phyloP scores from a whole-genome alignment of 1,284 basidiomycete species.

The Calocybe gambosa region DNA sequence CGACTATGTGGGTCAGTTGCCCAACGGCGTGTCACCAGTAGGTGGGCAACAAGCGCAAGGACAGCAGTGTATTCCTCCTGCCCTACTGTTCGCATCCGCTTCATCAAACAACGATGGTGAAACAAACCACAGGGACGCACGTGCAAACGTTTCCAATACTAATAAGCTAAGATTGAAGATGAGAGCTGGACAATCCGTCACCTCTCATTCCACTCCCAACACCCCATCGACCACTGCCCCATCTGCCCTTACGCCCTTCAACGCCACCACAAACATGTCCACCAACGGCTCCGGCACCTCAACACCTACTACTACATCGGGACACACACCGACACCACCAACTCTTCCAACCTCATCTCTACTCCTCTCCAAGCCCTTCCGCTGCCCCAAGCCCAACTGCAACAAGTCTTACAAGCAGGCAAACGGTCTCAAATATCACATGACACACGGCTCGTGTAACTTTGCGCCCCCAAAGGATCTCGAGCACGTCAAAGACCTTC shows the following conservation, averaged over 20 bases:
- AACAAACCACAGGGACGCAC: not conserved
- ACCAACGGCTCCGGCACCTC: conserved; percentile 18
- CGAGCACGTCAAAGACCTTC: conserved; percentile 61
- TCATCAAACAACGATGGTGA: conserved; percentile 2
- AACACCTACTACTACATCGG: conserved; percentile 31
- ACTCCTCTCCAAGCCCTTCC: conserved; percentile 82
- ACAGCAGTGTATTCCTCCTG: conserved; percentile 53
- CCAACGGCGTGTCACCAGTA: conserved; percentile 5
- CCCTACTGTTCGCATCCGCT: conserved; percentile 44
- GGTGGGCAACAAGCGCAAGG: conserved; percentile 16
- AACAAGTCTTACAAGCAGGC: conserved; percentile 99
- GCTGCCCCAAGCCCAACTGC: conserved; percentile 95
- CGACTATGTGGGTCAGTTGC: conserved; percentile 10
- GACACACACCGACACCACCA: conserved; percentile 31
- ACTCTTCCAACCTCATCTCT: conserved; percentile 47
- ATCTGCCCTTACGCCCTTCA: conserved; percentile 1
- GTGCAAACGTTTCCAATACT: not conserved
- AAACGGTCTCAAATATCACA: conserved; percentile 88
- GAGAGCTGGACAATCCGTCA: conserved; percentile 2
- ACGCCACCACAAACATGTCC: not conserved
- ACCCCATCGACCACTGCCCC: conserved; percentile 10
- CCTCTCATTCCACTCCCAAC: conserved; percentile 7
- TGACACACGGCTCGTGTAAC: conserved; percentile 90
- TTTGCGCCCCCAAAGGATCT: conserved; percentile 81
- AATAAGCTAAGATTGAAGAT: conserved; percentile 18